A percentile compares a stretch with the other conserved stretches of the same genome.
These are phyloP conservation scores for Lachancea dasiensis DNA, from an alignment of 805 yeast species.

Conservation along the genomic window DNA sequence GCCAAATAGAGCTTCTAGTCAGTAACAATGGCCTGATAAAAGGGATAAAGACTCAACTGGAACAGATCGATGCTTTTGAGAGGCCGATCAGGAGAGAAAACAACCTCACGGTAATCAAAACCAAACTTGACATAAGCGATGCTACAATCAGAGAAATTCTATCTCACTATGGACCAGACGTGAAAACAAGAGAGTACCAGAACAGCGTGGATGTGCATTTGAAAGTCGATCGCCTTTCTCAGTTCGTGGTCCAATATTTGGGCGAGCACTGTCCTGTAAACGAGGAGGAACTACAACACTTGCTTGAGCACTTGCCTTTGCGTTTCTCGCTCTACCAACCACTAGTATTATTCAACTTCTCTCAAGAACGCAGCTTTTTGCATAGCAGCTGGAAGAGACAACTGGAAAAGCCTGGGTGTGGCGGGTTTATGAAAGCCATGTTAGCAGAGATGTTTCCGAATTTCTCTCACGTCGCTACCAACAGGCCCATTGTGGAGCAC, in stretches of 20 bases:
- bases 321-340: slow-evolving; percentile 65
- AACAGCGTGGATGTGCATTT: neutral
- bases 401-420: slow-evolving; percentile 12
- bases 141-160: slow-evolving; percentile 10
- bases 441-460: slow-evolving; percentile 16
- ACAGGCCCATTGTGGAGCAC: slow-evolving; percentile 54
- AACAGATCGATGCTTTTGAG: slow-evolving; percentile 15
- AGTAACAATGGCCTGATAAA: slow-evolving; percentile 18
- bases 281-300: slow-evolving; percentile 6
- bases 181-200: slow-evolving; percentile 9
- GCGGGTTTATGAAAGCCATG: slow-evolving; percentile 20
- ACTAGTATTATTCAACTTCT: slow-evolving; percentile 50
- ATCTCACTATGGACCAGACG: neutral
- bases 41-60: slow-evolving; percentile 22
- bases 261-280: neutral
- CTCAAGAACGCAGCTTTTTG: slow-evolving; percentile 39
- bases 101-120: slow-evolving; percentile 18
- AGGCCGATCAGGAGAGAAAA: slow-evolving; percentile 22
- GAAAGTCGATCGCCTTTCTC: slow-evolving; percentile 7
- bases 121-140: slow-evolving; percentile 12
- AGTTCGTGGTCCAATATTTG: slow-evolving; percentile 10
- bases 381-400: slow-evolving; percentile 32
- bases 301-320: slow-evolving; percentile 22
- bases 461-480: slow-evolving; percentile 61
- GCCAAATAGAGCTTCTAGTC: slow-evolving; percentile 16